Base-by-base conservation (phyloP, 805 yeast species). In the Grigorovia transvaalensis region DNA sequence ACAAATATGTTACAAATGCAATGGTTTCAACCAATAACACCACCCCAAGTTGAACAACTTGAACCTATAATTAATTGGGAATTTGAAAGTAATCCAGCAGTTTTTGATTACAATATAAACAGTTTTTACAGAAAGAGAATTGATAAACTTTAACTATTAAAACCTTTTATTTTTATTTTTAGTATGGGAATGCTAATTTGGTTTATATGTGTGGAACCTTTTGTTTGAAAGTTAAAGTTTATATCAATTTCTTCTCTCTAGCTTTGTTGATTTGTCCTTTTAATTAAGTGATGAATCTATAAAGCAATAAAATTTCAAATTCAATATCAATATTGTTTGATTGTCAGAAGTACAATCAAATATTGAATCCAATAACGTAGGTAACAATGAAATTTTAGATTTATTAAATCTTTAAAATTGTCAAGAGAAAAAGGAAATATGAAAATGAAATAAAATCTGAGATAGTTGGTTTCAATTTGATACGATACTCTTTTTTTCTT, bases 341-440 rank as follows among this genome's bases (percentile, higher is more conserved):
- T 46, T 48, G 66, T 59, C 68, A 49, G 68, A 63, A 63, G 68
- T 67, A 67, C 68, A 64, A 65, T 61, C 67, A 61, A 54, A 67
- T 62, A 58, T 59, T 51, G 55, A 55, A 52, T 53, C 62, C 52
- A 33, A 33, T 33, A 33, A 33, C 15, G 11, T 33, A 33, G 38
- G 38, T 33, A 33, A 33, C 15, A 57, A 57, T 56, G 68, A 64
- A 53, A 56, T 59, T 44, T 52, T 54, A 45, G 62, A 62, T 51
- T 61, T 51, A 53, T 58, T 19, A 27, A 46, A 27, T 35, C 35
- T 47, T 27, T 40, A 45, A 52, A 49, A 54, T 43, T 33, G n/a
- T 38, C n/a, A 38, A 38, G 4, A 38, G 13, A 44, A 44, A 6
- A 44, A 11, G 6, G 8, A n/a, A 5, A 44, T 13, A 9, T 44